Conservation (phyloP, 139 green algal species). For the Chlamydomonas sp. region DNA sequence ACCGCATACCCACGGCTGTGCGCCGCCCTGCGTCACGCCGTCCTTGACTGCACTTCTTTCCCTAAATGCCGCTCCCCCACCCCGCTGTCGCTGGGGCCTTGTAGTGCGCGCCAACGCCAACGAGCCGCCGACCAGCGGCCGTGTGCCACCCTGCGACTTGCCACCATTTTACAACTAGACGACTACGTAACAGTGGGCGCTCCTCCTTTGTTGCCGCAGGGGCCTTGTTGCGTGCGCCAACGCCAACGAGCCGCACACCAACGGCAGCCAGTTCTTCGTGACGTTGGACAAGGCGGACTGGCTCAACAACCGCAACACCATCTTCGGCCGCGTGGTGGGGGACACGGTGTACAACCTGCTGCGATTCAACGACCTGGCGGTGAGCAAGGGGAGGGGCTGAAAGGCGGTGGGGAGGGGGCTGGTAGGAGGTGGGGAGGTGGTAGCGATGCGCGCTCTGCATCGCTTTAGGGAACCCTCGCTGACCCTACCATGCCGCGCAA, state of each 20-base stretch:
- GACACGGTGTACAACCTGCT: constrained; percentile 96
- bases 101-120: too few relatives aligned
- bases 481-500: too few relatives aligned
- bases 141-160: too few relatives aligned
- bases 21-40: too few relatives aligned
- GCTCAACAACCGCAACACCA: constrained; percentile 92
- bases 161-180: too few relatives aligned
- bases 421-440: neutral
- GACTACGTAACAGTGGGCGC: too few relatives aligned
- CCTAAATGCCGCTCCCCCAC: too few relatives aligned
- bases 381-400: constrained; percentile 39
- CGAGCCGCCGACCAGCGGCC: too few relatives aligned
- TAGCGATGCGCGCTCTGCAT: neutral
- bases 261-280: constrained; percentile 95
- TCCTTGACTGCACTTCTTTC: too few relatives aligned
- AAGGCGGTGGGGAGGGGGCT: neutral
- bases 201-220: constrained; percentile 42
- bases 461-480: too few relatives aligned
- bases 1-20: too few relatives aligned
- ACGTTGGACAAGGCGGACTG: constrained; percentile 84
- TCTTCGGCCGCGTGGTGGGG: constrained; percentile 91
- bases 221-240: constrained; percentile 96
- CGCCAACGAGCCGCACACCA: constrained; percentile 87
- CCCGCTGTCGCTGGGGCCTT: too few relatives aligned
- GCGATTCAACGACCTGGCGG: constrained; percentile 87